Conservation (phyloP, 495 filamentous ascomycete species). For the Aspergillus asperescens region DNA sequence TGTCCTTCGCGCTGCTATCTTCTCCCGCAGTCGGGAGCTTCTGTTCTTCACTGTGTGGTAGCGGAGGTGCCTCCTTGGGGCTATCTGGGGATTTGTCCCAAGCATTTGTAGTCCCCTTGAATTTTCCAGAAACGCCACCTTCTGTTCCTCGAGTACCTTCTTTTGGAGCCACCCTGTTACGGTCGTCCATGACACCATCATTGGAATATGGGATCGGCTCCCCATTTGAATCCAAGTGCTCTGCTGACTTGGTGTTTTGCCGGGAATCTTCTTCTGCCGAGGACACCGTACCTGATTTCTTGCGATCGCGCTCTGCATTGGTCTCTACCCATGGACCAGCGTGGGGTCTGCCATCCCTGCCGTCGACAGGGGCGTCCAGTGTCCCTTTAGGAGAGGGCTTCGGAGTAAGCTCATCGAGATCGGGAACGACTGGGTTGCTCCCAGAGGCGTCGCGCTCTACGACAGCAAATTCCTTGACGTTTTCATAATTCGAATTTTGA, state of each 20-base stretch:
- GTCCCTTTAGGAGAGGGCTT: slow-evolving; percentile 50
- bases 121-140: slow-evolving; percentile 80
- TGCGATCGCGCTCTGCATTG: slow-evolving; percentile 54
- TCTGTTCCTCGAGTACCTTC: slow-evolving; percentile 82
- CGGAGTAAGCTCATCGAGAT: slow-evolving; percentile 17
- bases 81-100: slow-evolving; percentile 72
- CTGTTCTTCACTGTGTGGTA: slow-evolving; percentile 74
- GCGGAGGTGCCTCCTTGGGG: slow-evolving; percentile 77
- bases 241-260: slow-evolving; percentile 30
- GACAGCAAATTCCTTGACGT: slow-evolving; percentile 14
- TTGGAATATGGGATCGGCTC: slow-evolving; percentile 69
- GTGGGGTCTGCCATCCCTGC: slow-evolving; percentile 93
- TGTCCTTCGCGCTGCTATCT: slow-evolving; percentile 34
- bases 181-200: slow-evolving; percentile 90
- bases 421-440: slow-evolving; percentile 16
- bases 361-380: slow-evolving; percentile 89
- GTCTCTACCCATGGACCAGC: slow-evolving; percentile 81
- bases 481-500: slow-evolving; percentile 14
- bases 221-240: slow-evolving; percentile 50
- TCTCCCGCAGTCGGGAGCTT: slow-evolving; percentile 41
- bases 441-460: slow-evolving; percentile 20
- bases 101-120: slow-evolving; percentile 59
- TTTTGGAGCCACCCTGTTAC: slow-evolving; percentile 63
- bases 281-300: slow-evolving; percentile 36
- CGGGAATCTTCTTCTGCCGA: slow-evolving; percentile 23